phyloP scores from a whole-genome alignment of 2,329 filamentous ascomycete genomes.

The Penicillium frequentans region DNA sequence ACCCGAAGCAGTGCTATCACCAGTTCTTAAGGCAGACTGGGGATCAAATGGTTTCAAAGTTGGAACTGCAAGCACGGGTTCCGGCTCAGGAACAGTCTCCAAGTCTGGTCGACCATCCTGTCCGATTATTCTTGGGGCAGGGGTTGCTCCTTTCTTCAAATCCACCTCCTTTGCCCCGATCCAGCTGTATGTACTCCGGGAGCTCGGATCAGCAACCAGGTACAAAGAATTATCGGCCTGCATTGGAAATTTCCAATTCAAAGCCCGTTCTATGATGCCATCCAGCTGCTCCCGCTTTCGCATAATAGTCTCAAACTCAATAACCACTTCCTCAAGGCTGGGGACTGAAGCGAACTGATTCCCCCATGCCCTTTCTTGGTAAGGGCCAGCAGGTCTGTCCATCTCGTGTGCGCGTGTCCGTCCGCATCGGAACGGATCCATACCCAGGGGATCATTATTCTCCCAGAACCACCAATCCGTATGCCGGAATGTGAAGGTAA shows the following conservation, averaged over 20 bases:
- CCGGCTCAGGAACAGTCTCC: background rate
- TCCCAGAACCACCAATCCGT: conserved; percentile 34
- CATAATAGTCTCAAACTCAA: conserved; percentile 30
- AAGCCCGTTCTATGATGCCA: conserved; percentile 20
- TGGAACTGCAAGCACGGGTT: background rate
- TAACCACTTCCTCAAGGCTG: conserved; percentile 20
- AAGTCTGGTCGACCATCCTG: background rate
- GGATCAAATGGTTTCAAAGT: background rate
- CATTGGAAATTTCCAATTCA: conserved; percentile 20
- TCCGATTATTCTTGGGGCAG: background rate
- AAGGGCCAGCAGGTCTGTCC: background rate
- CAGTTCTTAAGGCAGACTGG: background rate
- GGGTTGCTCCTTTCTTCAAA: background rate
- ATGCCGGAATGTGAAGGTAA: conserved; percentile 29
- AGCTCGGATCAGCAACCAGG: conserved; percentile 4
- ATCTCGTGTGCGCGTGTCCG: conserved; percentile 3
- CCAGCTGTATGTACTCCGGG: conserved; percentile 4
- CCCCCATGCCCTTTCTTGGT: background rate
- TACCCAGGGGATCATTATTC: conserved; percentile 23
- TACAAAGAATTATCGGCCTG: background rate
- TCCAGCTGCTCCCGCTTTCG: conserved; percentile 26
- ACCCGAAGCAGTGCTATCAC: background rate
- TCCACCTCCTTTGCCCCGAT: conserved; percentile 6
- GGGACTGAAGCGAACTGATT: conserved; percentile 12
- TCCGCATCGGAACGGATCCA: conserved; percentile 27